Conservation (phyloP, 371 early-diverging fungal species). For the Circinella minor region DNA sequence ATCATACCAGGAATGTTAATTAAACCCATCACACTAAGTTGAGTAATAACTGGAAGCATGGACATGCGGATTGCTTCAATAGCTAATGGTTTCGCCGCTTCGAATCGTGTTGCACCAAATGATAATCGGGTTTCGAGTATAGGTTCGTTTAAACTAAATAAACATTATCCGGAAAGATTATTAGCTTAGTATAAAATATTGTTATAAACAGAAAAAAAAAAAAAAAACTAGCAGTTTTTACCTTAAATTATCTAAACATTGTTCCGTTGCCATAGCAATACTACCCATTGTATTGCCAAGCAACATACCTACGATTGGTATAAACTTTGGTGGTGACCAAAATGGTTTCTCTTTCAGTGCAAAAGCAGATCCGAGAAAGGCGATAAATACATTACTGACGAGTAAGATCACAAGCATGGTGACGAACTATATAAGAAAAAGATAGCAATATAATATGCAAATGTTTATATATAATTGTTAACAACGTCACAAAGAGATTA, state of each 20-base stretch:
- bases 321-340: conserved; percentile 79
- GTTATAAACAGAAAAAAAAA: too few relatives aligned
- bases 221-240: conserved; percentile 3
- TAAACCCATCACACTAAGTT: conserved; percentile 83
- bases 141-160: conserved; percentile 50
- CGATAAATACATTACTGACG: conserved; percentile 1
- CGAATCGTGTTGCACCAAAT: conserved; percentile 86
- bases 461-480: neutral
- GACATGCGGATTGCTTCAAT: conserved; percentile 75
- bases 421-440: neutral
- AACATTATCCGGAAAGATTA: too few relatives aligned
- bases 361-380: conserved; percentile 48
- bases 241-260: conserved; percentile 65
- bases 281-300: conserved; percentile 87
- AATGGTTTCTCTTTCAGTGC: conserved; percentile 78
- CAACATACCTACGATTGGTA: conserved; percentile 89
- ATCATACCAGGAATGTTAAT: conserved; percentile 91
- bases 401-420: conserved; percentile 9
- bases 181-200: too few relatives aligned
- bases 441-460: neutral
- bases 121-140: conserved; percentile 74
- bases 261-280: conserved; percentile 77
- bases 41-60: conserved; percentile 80
- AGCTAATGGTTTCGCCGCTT: conserved; percentile 76
- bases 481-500: too few relatives aligned